A percentile compares a stretch with the other conserved stretches of the same genome.
phyloP scores from a whole-genome alignment of 2,329 filamentous ascomycete species.

The Exserohilum rostratum region DNA sequence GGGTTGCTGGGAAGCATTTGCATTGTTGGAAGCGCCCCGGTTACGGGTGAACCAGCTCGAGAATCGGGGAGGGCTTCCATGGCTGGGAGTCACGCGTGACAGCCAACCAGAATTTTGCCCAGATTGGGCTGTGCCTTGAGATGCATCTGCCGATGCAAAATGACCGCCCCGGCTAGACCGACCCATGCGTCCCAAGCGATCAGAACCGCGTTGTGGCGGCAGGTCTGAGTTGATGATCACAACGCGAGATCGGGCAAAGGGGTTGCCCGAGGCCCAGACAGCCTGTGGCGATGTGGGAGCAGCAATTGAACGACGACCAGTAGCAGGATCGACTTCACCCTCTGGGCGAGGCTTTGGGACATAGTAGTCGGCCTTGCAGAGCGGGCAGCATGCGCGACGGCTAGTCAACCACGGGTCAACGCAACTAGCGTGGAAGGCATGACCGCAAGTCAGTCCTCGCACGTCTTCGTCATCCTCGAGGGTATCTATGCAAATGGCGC shows the following conservation, averaged over 20 bases:
- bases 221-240: constrained; percentile 28
- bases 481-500: constrained; percentile 93
- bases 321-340: constrained; percentile 47
- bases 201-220: constrained; percentile 18
- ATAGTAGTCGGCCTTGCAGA: constrained; percentile 98
- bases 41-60: constrained; percentile 39
- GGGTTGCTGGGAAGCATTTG: constrained; percentile 27
- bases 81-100: constrained; percentile 24
- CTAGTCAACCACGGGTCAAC: constrained; percentile 97
- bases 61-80: constrained; percentile 22
- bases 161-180: constrained; percentile 36
- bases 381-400: constrained; percentile 90
- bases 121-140: constrained; percentile 17
- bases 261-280: constrained; percentile 41
- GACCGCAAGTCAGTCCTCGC: constrained; percentile 91
- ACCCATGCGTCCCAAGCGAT: constrained; percentile 30
- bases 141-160: constrained; percentile 9
- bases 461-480: constrained; percentile 96
- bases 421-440: constrained; percentile 95
- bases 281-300: constrained; percentile 42
- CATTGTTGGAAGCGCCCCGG: constrained; percentile 19
- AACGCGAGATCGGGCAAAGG: constrained; percentile 43
- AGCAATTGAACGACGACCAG: constrained; percentile 37
- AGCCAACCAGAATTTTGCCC: constrained; percentile 29
- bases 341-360: constrained; percentile 84